Evolutionary conservation across 495 filamentous ascomycete species (phyloP).

Genomic region (Penicillium argentinense): DNA sequence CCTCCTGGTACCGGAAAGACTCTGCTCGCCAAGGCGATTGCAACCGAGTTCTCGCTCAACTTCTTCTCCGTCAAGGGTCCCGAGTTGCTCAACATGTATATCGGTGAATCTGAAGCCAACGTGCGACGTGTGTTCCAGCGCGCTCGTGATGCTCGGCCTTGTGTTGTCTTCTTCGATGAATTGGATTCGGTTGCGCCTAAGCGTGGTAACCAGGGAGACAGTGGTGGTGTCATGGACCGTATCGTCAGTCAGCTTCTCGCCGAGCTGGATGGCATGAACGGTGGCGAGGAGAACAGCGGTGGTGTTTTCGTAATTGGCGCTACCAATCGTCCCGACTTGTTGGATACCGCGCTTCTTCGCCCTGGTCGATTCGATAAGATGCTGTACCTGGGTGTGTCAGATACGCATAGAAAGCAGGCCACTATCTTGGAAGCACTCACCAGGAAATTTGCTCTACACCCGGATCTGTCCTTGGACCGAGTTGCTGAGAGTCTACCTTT

Average conservation of each 20-base stretch:
- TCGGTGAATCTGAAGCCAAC: constrained; percentile 97
- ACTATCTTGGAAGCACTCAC: constrained; percentile 94
- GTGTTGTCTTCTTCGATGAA: constrained; percentile 98
- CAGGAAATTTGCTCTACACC: constrained; percentile 84
- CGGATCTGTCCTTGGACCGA: constrained; percentile 67
- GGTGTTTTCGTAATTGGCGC: constrained; percentile 98
- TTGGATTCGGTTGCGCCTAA: constrained; percentile 97
- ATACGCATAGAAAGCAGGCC: constrained; percentile 94
- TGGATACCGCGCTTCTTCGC: constrained; percentile 86
- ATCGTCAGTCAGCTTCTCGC: constrained; percentile 95
- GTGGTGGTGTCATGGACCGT: constrained; percentile 97
- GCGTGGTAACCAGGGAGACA: constrained; percentile 95
- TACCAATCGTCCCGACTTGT: constrained; percentile 90
- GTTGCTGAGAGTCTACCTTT: constrained; percentile 82
- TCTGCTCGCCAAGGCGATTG: constrained; percentile 93
- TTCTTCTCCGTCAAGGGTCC: constrained; percentile 99
- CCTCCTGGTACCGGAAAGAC: constrained; percentile 98
- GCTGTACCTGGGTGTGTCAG: constrained; percentile 93
- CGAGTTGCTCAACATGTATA: constrained; percentile 98
- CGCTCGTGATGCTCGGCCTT: constrained; percentile 91
- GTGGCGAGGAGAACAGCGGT: constrained; percentile 77
- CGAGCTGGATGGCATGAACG: constrained; percentile 96
- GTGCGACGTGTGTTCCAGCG: constrained; percentile 94
- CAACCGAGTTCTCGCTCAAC: constrained; percentile 96
- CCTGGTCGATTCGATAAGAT: constrained; percentile 98